Conservation (phyloP, 345 rosid genomes). For the Gossypium stocksii region DNA sequence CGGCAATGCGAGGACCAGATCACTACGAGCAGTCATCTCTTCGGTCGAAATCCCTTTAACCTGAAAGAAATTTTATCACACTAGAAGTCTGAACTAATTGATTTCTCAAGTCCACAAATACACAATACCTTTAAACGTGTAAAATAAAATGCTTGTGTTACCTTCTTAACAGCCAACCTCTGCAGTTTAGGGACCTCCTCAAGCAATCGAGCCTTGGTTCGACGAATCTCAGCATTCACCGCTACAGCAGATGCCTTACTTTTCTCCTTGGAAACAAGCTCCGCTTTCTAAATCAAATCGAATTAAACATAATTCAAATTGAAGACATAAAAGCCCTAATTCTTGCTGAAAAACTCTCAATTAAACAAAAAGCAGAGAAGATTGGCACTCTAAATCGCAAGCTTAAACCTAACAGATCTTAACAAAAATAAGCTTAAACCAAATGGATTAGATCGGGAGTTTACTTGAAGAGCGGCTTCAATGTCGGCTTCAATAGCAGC, state of each 20-base stretch:
- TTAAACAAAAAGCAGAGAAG: not conserved
- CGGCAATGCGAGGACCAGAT: conserved; percentile 83
- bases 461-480: conserved; percentile 65
- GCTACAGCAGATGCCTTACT: conserved; percentile 86
- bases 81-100: not conserved
- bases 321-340: conserved; percentile 8
- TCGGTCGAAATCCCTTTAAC: conserved; percentile 90
- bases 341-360: not conserved
- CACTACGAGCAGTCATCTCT: conserved; percentile 84
- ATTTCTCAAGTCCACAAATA: not conserved
- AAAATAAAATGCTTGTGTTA: not conserved
- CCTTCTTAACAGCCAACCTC: conserved; percentile 89
- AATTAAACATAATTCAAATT: conserved; percentile 2
- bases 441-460: not conserved
- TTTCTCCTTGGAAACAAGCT: conserved; percentile 71
- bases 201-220: conserved; percentile 76
- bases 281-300: conserved; percentile 63
- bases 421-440: conserved; percentile 14
- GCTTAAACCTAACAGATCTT: conserved; percentile 1
- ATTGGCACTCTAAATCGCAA: not conserved
- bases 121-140: not conserved
- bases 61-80: conserved; percentile 31
- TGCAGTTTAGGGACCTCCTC: conserved; percentile 94
- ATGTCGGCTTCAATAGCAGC: conserved; percentile 64
- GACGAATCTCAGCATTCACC: conserved; percentile 89